A percentile compares a stretch with the other conserved stretches of the same genome.
Conservation (phyloP, 2,329 filamentous ascomycete genomes). For the Ceratocystis papillata region DNA sequence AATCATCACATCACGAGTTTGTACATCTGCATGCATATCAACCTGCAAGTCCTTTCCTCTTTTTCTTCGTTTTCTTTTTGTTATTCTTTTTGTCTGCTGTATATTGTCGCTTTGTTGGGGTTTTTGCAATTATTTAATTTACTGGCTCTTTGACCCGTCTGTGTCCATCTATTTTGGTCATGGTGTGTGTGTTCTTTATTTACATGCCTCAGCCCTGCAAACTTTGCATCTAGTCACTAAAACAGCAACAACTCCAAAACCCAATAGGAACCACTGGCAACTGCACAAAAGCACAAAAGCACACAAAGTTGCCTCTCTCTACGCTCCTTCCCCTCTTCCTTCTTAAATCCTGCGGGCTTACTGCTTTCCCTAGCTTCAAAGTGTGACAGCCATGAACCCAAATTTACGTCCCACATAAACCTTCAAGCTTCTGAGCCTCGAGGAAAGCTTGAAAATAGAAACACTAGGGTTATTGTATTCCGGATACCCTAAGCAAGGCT, state of each 20-base stretch:
- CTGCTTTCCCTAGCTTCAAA: not conserved
- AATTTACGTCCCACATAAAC: not conserved
- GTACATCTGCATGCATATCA: not conserved
- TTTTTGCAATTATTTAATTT: not conserved
- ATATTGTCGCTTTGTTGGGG: too few relatives aligned
- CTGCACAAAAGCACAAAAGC: not conserved
- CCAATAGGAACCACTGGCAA: not conserved
- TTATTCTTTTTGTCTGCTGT: too few relatives aligned
- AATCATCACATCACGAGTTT: not conserved
- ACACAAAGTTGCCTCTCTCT: not conserved
- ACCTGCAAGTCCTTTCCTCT: not conserved
- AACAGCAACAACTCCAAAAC: not conserved
- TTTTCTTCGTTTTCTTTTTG: not conserved
- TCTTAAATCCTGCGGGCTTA: not conserved
- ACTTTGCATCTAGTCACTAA: not conserved
- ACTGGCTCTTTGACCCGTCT: not conserved
- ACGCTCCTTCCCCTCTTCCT: not conserved
- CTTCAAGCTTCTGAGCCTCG: too few relatives aligned
- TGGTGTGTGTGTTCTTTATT: not conserved
- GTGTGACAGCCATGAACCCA: not conserved
- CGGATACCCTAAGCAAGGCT: not conserved
- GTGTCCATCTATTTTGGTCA: not conserved
- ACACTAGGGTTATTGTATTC: not conserved
- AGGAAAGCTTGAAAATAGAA: too few relatives aligned
- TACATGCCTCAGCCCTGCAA: slow-evolving; percentile 9